Conservation (phyloP, 1,284 basidiomycete genomes). For the Irpex sp. region DNA sequence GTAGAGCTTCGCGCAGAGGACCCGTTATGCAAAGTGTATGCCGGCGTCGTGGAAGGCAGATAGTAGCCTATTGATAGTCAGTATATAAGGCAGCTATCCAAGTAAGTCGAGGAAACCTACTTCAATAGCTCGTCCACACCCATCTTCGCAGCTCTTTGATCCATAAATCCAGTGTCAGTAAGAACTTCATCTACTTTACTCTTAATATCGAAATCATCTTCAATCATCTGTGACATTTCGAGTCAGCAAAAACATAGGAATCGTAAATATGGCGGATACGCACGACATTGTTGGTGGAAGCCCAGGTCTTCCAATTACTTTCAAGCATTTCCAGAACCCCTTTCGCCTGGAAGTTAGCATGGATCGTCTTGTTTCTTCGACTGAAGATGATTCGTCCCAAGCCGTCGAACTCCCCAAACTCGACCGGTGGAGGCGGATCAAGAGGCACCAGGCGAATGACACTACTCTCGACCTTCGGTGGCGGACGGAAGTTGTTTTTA, state of each 20-base stretch:
- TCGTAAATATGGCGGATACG: conserved; percentile 15
- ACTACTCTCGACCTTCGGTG: conserved; percentile 90
- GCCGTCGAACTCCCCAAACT: conserved; percentile 98
- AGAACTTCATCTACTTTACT: conserved; percentile 75
- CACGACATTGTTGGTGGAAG: conserved; percentile 75
- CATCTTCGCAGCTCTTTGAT: conserved; percentile 76
- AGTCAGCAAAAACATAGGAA: not conserved
- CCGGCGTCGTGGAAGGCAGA: conserved; percentile 81
- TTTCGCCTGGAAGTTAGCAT: conserved; percentile 87
- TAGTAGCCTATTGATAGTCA: conserved; percentile 40
- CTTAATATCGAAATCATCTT: conserved; percentile 70
- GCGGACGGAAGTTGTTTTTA: conserved; percentile 94
- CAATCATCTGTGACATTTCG: conserved; percentile 49
- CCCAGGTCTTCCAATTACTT: conserved; percentile 93
- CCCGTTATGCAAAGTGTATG: conserved; percentile 69
- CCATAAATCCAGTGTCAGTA: conserved; percentile 54
- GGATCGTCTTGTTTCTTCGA: conserved; percentile 85
- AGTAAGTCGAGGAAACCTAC: conserved; percentile 31
- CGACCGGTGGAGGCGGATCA: conserved; percentile 92
- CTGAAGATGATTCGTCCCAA: conserved; percentile 88
- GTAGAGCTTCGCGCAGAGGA: not conserved
- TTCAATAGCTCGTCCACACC: conserved; percentile 74
- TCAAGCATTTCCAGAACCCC: conserved; percentile 95
- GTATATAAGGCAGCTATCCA: not conserved
- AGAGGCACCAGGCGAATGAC: conserved; percentile 90